Evolutionary conservation across 805 yeast genomes (phyloP), one percentile per base, ranked within the genome.

Genomic region (Myxozyma mucilagina): DNA sequence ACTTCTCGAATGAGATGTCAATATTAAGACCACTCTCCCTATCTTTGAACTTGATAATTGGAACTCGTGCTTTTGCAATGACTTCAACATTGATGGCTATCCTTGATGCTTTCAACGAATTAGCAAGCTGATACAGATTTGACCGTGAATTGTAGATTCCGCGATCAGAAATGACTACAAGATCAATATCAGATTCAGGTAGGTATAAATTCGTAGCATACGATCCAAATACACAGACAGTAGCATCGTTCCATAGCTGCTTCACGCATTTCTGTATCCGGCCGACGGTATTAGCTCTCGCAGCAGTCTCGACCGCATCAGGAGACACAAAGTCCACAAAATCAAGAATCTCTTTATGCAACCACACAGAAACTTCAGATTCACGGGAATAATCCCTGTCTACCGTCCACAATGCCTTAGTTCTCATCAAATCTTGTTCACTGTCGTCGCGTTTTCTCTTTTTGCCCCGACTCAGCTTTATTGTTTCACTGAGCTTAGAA

Each of bases 171-270:
- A 86, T 78, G 29, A 93, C 82, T 48, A 92, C 97, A 85, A 94
- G 86, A 74, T 93, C 99, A 36, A 93, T 90, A 78, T 93, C 99
- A 0, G 97, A 90, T 1, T 96, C 96, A 0, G 98, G 98, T 16
- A 93, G 78, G 71, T 91, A 93, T 63, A 93, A 76, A 71, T 92
- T 97, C 0, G 97, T 92, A 0, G 98, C 97, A 73, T 84, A 89
- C 0, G 97, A 92, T 0, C 99, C 99, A 77, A 94, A 93, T 7
- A 92, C 96, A 64, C 86, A 86, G 4, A 88, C 83, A 59, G 86
- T 87, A 14, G 93, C 85, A 63, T 84, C 88, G 0, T 85, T 85
- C 97, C 97, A 93, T 56, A 86, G 76, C 1, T 74, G 71, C 5
- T 77, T 74, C 2, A 83, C 81, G 0, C 83, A 79, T 6, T 73